These are phyloP conservation scores for Fusarium liriodendri DNA, from an alignment of 2,329 filamentous ascomycete genomes.

Conservation along the genomic window DNA sequence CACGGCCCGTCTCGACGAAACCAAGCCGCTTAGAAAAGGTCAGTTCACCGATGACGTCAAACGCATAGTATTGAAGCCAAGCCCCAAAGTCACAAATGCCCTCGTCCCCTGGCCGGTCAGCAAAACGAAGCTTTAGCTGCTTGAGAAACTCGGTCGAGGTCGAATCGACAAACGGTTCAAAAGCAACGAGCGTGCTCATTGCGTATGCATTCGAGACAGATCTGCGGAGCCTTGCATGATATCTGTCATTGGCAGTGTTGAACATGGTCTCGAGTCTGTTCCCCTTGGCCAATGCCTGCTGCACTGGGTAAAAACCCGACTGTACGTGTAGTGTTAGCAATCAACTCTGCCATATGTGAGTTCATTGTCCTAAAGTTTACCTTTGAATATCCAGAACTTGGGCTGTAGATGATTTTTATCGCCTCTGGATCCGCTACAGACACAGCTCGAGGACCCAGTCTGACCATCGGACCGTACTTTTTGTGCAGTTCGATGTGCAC, in stretches of 20 bases:
- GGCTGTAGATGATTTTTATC: slow-evolving; percentile 13
- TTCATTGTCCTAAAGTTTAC: neutral
- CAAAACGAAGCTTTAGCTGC: slow-evolving; percentile 21
- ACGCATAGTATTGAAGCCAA: slow-evolving; percentile 84
- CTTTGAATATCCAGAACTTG: slow-evolving; percentile 13
- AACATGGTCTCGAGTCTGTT: slow-evolving; percentile 48
- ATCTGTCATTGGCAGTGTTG: slow-evolving; percentile 52
- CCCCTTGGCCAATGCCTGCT: slow-evolving; percentile 45
- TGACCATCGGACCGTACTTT: slow-evolving; percentile 17
- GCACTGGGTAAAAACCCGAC: slow-evolving; percentile 44
- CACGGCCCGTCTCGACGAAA: slow-evolving; percentile 77
- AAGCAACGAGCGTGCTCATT: slow-evolving; percentile 54
- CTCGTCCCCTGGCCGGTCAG: neutral
- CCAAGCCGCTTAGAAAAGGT: slow-evolving; percentile 80
- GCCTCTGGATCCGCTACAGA: slow-evolving; percentile 9
- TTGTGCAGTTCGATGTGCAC: slow-evolving; percentile 21
- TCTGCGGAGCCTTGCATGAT: slow-evolving; percentile 54
- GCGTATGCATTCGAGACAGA: slow-evolving; percentile 53
- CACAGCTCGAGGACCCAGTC: slow-evolving; percentile 15
- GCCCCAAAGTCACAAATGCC: slow-evolving; percentile 65
- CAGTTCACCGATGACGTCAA: slow-evolving; percentile 82
- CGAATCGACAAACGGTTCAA: slow-evolving; percentile 51
- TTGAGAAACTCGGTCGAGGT: slow-evolving; percentile 35
- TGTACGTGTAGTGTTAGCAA: neutral
- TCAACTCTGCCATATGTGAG: neutral